Evolutionary conservation across 495 filamentous ascomycete species (phyloP), one percentile per base, ranked within the genome.

Genomic region (Daldinia caldariorum): DNA sequence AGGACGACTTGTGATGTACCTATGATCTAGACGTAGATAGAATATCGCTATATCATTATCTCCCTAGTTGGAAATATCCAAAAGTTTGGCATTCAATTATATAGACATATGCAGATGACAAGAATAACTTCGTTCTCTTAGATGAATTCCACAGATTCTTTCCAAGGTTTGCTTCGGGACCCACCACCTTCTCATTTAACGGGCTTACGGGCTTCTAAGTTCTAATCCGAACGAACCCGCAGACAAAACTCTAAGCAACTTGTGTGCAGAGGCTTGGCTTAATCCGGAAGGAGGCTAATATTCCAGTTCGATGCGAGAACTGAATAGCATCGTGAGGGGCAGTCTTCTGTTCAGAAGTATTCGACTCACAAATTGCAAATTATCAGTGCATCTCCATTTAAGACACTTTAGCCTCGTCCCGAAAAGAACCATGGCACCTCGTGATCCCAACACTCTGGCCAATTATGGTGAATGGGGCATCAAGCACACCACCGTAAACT

Each of bases 391-490:
- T 54, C 34, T 74, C n/a, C 75, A 67, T 58, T 53, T 63, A 10
- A 63, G 63, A 70, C 59, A 58, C 20, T 65, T 62, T 54, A 73
- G 69, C 32, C 31, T 65, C 50, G 32, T 39, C 20, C 64, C 82
- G 41, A 73, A 73, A 56, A 82, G 79, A 57, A 82, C 74, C 55
- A 89, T 87, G 80, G 80, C 84, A 35, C 73, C 85, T n/a, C 87
- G 91, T 72, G 94, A 99, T 79, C 94, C 94, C 13, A 97, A 94
- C 76, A 97, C 94, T 29, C 82, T 95, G 16, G 91, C 92, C 75
- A 99, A 99, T 80, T 96, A 97, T 80, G 87, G 91, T 77, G 87
- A 89, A 51, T 97, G 92, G 85, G 78, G 84, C 20, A 97, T 92
- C 22, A 91, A 85, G 66, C 92, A 97, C 78, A 92, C 92, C 10